Evolutionary conservation across 2,329 filamentous ascomycete genomes (phyloP), one percentile per base, ranked within the genome.

Genomic region (Leptodontidium sp.): DNA sequence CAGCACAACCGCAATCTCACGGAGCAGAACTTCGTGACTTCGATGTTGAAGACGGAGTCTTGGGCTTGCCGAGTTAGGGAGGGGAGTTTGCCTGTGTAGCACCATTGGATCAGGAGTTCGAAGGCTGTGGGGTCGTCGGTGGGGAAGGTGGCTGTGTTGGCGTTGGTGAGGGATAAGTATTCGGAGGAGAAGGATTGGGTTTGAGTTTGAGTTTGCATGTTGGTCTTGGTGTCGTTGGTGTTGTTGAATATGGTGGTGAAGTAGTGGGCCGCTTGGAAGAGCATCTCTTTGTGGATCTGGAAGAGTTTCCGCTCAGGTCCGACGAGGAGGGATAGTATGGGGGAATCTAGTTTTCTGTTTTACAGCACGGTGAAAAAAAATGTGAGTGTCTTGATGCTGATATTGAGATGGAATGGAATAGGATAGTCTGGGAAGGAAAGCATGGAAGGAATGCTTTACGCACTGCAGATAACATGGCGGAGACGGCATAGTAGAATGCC

Each of bases 201-300:
- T 32, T 32, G 29, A 32, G 29, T 32, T 32, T 32, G 29, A 6
- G 29, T 43, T 17, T 5, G 11, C 15, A 26, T 47, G 21, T 71
- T 61, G 35, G 21, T 21, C 21, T 47, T 12, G 9, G 65, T 62
- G 14, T 21, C 32, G 26, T 52, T 43, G 29, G 65, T 40, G 26
- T 52, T 43, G 29, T 66, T 50, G 17, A 71, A 67, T 35, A 71
- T 57, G 17, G 63, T 66, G 4, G 47, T 26, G 35, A 72, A 72
- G 64, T 61, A 67, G 38, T 47, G 43, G 15, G 64, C 59, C n/a
- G 66, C 59, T 24, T 67, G 29, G 32, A 26, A 9, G 26, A 72
- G 63, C n/a, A 72, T 65, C 1, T 61, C 50, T 38, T 68, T 62
- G 58, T 68, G 65, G 9, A 70, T 53, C 4, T 55, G 53, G 53